phyloP scores from a whole-genome alignment of 2,329 filamentous ascomycete genomes.

The Stachybotrys chartarum region DNA sequence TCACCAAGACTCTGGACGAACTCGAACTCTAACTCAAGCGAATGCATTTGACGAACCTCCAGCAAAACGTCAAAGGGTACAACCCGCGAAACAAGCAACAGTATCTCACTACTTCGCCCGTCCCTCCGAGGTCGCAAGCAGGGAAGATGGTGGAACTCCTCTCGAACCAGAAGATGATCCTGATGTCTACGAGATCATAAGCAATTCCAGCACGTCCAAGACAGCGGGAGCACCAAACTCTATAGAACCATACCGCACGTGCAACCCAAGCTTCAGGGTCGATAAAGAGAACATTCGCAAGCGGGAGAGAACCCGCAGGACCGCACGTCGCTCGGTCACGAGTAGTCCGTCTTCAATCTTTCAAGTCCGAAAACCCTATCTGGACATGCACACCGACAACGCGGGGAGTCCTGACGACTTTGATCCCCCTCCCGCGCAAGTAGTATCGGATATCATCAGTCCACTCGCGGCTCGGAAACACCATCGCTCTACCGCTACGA shows the following conservation, averaged over 20 bases:
- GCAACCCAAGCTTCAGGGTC: not conserved
- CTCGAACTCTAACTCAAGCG: constrained; percentile 10
- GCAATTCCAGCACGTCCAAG: constrained; percentile 6
- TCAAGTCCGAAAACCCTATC: too few relatives aligned
- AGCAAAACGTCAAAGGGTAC: constrained; percentile 15
- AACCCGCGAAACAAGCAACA: not conserved
- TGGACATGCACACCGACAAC: constrained; percentile 14
- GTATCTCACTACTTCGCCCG: not conserved
- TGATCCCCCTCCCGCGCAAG: constrained; percentile 10
- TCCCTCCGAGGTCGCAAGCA: not conserved
- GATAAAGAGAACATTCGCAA: too few relatives aligned
- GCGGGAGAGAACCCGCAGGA: too few relatives aligned
- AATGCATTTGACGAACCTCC: constrained; percentile 6
- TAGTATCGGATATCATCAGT: constrained; percentile 14
- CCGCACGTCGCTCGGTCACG: too few relatives aligned
- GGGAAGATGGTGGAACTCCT: not conserved
- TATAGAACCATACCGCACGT: not conserved
- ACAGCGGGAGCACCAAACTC: not conserved
- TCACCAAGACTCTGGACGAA: not conserved
- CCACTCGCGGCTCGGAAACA: constrained; percentile 2
- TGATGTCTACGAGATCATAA: constrained; percentile 5
- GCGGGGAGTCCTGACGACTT: not conserved
- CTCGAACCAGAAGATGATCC: not conserved
- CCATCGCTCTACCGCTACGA: not conserved
- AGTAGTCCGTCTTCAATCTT: too few relatives aligned